Conservation (phyloP, 768 basidiomycete species). For the Trametes elegans region DNA sequence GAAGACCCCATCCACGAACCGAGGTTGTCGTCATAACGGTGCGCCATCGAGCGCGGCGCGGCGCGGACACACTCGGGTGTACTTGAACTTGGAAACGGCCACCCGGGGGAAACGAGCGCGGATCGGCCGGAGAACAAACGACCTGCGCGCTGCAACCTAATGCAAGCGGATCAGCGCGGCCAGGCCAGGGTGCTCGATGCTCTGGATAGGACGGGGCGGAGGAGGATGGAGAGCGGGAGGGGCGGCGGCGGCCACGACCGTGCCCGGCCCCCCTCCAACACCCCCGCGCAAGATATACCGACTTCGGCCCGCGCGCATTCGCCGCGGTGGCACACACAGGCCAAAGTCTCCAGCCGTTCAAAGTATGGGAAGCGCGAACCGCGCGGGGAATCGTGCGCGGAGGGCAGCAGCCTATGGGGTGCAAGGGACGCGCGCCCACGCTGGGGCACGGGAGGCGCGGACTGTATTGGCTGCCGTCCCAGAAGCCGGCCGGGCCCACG, state of each 20-base stretch:
- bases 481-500: not conserved
- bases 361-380: slow-evolving; percentile 12
- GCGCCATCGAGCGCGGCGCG: slow-evolving; percentile 1
- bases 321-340: slow-evolving; percentile 1
- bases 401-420: not conserved
- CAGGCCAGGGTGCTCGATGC: too few species aligned
- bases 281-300: slow-evolving; percentile 4
- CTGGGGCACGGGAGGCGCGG: not conserved
- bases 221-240: too few species aligned
- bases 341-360: slow-evolving; percentile 9
- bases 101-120: too few species aligned
- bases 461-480: slow-evolving; percentile 3
- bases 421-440: not conserved
- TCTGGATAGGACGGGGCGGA: too few species aligned
- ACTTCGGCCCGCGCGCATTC: slow-evolving; percentile 1
- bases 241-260: too few species aligned
- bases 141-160: too few species aligned
- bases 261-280: not conserved
- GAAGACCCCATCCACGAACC: not conserved
- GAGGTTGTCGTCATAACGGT: slow-evolving; percentile 16
- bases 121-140: too few species aligned
- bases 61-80: not conserved
- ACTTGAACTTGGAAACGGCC: not conserved
- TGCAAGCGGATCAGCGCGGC: too few species aligned
- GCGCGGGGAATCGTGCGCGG: not conserved